These are phyloP conservation scores for Cynanchum wilfordii DNA, from an alignment of 257 asterid genomes.

Conservation along the genomic window DNA sequence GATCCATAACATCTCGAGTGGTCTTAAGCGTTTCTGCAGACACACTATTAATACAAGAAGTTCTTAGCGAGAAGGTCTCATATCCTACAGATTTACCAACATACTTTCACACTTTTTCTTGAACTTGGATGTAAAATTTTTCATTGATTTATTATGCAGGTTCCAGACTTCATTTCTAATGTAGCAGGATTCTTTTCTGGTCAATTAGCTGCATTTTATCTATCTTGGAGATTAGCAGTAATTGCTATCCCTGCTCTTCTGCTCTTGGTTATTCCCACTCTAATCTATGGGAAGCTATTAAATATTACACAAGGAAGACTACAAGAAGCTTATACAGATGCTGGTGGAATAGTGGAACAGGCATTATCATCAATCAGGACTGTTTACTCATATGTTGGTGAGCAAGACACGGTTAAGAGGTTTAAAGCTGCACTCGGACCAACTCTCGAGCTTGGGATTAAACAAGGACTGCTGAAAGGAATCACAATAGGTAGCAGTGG, in stretches of 20 bases:
- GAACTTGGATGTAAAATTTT: not conserved
- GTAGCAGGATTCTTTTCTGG: slow-evolving; percentile 5
- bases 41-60: slow-evolving; percentile 18
- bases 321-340: slow-evolving; percentile 15
- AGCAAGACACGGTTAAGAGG: slow-evolving; percentile 19
- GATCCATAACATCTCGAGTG: slow-evolving; percentile 23
- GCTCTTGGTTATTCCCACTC: slow-evolving; percentile 12
- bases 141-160: slow-evolving; percentile 5
- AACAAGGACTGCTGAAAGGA: slow-evolving; percentile 28
- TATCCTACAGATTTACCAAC: not conserved
- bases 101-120: not conserved
- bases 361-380: slow-evolving; percentile 25
- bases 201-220: slow-evolving; percentile 19
- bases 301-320: slow-evolving; percentile 3
- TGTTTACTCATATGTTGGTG: slow-evolving; percentile 23
- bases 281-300: slow-evolving; percentile 15
- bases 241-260: slow-evolving; percentile 15
- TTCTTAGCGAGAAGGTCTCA: slow-evolving; percentile 9
- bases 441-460: slow-evolving; percentile 25
- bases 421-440: slow-evolving; percentile 23
- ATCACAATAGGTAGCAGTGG: slow-evolving; percentile 21
- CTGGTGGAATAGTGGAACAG: slow-evolving; percentile 23
- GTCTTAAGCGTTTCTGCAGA: slow-evolving; percentile 15
- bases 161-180: slow-evolving; percentile 21
- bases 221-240: slow-evolving; percentile 17